A percentile compares a stretch with the other conserved stretches of the same genome.
These are phyloP conservation scores for Exutisphaerella laricina DNA, from an alignment of 2,329 filamentous ascomycete genomes.

Conservation along the genomic window DNA sequence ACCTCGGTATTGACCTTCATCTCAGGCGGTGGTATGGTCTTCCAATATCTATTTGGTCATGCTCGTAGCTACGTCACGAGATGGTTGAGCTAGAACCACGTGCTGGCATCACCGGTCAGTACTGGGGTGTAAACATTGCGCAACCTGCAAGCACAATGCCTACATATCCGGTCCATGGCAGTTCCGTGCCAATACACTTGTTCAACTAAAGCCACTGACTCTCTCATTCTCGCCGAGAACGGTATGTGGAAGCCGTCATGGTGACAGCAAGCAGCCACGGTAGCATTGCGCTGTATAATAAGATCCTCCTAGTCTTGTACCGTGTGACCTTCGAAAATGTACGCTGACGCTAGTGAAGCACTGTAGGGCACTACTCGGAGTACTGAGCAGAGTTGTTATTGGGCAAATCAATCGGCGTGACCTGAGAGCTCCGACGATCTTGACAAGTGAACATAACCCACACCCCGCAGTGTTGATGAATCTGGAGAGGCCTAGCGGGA, in stretches of 20 bases:
- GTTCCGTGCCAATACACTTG: too few relatives aligned
- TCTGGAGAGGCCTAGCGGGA: too few relatives aligned
- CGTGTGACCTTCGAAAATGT: constrained; percentile 8
- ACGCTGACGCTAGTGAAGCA: constrained; percentile 3
- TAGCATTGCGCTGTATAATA: constrained; percentile 5
- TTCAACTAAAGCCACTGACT: not conserved
- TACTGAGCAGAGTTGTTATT: not conserved
- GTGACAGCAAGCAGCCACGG: too few relatives aligned
- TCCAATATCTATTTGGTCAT: constrained; percentile 14
- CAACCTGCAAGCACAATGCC: too few relatives aligned
- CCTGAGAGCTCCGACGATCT: constrained; percentile 3
- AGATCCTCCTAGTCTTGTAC: constrained; percentile 1
- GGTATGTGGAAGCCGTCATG: not conserved
- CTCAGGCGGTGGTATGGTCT: constrained; percentile 16
- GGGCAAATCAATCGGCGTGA: not conserved
- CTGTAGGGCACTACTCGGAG: not conserved
- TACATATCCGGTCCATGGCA: too few relatives aligned
- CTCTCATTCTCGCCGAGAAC: constrained; percentile 2
- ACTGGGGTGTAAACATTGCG: too few relatives aligned
- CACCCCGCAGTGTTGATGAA: not conserved
- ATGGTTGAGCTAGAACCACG: not conserved
- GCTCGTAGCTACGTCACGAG: constrained; percentile 12
- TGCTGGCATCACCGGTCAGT: too few relatives aligned
- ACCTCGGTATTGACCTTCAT: constrained; percentile 6
- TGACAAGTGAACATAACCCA: not conserved